phyloP scores from a whole-genome alignment of 345 rosid genomes.

The Litchi chinensis region DNA sequence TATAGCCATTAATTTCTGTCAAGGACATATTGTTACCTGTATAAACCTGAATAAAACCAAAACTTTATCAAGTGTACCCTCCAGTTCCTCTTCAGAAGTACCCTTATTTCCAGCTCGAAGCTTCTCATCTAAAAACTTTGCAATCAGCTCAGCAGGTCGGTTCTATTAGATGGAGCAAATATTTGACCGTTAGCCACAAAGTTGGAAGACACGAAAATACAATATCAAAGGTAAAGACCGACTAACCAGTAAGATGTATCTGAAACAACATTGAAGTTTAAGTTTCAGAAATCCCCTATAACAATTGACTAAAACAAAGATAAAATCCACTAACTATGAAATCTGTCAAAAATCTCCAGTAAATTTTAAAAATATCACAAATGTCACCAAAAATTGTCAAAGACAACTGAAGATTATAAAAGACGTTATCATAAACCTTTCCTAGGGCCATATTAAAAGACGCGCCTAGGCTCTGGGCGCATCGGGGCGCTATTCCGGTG shows the following conservation, averaged over 20 bases:
- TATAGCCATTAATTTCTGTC: slow-evolving; percentile 12
- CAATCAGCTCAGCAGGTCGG: slow-evolving; percentile 97
- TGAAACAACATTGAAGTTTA: neutral
- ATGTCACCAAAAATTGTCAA: neutral
- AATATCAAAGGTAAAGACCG: neutral
- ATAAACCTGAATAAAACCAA: slow-evolving; percentile 96
- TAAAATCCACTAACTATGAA: neutral
- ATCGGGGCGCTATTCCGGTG: too few species aligned
- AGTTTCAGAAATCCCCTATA: neutral
- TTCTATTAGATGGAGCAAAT: slow-evolving; percentile 55
- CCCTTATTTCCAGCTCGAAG: slow-evolving; percentile 99
- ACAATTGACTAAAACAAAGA: neutral
- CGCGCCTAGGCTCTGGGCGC: too few species aligned
- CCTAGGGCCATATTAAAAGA: too few species aligned
- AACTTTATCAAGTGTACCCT: slow-evolving; percentile 95
- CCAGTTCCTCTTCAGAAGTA: slow-evolving; percentile 99
- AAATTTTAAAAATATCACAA: neutral
- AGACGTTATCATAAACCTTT: neutral
- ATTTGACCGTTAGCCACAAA: slow-evolving; percentile 21
- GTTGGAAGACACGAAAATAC: neutral
- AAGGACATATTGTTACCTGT: slow-evolving; percentile 57
- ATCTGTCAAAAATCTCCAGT: neutral
- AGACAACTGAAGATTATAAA: too few species aligned
- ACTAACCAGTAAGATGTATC: neutral
- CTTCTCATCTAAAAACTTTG: slow-evolving; percentile 97